Percentiles rank a stretch among this genome's conserved stretches.
Evolutionary conservation across 2,329 filamentous ascomycete genomes (phyloP).

Genomic region (Aspergillus fumigatiaffinis): DNA sequence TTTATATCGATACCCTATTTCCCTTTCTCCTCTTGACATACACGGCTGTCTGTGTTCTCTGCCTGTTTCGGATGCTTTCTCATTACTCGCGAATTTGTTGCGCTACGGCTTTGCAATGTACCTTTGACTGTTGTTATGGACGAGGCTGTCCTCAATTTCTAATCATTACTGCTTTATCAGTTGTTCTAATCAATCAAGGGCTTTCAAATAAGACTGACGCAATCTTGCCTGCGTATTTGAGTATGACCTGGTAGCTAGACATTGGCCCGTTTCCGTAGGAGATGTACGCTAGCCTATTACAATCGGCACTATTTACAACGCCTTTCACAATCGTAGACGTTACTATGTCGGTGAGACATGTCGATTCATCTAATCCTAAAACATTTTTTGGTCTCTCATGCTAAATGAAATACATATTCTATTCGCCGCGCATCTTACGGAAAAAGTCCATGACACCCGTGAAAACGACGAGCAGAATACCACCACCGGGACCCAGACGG

Average conservation of each 20-base stretch:
- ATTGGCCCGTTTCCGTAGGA: background rate
- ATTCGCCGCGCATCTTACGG: constrained; percentile 59
- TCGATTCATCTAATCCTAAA: background rate
- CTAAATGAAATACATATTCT: background rate
- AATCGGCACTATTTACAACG: no score
- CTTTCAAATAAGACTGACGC: background rate
- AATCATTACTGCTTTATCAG: background rate
- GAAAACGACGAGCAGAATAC: constrained; percentile 52
- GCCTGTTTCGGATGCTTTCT: constrained; percentile 7
- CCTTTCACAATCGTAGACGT: background rate
- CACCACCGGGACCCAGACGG: constrained; percentile 66
- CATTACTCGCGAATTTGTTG: background rate
- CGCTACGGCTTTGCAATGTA: background rate
- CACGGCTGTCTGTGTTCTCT: constrained; percentile 9
- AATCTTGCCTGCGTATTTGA: background rate
- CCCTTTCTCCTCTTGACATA: constrained; percentile 16
- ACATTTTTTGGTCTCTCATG: background rate
- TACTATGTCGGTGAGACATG: background rate
- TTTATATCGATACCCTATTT: constrained; percentile 34
- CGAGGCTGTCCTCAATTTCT: background rate
- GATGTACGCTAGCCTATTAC: no score
- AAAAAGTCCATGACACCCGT: constrained; percentile 70
- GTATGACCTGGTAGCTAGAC: background rate
- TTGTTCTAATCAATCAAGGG: background rate
- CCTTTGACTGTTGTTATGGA: background rate